Evolutionary conservation across 179 eudicot genomes (phyloP).

Genomic region (Nepenthes alata): DNA sequence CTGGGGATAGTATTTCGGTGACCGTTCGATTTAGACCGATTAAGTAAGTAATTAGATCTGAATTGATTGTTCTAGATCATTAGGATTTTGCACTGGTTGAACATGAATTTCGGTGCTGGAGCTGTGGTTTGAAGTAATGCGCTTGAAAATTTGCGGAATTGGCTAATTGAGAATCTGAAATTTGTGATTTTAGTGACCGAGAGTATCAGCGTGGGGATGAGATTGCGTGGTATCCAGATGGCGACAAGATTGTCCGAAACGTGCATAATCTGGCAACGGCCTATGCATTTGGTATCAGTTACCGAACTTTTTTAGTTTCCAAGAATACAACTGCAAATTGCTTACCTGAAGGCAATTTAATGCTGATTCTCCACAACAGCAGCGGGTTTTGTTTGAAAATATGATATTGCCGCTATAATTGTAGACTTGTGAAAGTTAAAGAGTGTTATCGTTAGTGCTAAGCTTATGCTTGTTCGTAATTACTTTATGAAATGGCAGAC

Average conservation of each 20-base stretch:
- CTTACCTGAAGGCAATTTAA: background rate
- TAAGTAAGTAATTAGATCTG: conserved; percentile 44
- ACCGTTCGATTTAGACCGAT: conserved; percentile 89
- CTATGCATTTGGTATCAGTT: conserved; percentile 65
- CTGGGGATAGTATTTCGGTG: conserved; percentile 82
- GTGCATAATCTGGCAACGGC: conserved; percentile 80
- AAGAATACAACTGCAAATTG: too few species aligned
- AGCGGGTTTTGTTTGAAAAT: background rate
- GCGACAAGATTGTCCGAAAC: conserved; percentile 66
- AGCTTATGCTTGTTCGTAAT: background rate
- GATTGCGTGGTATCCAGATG: conserved; percentile 84
- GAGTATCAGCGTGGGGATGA: conserved; percentile 81
- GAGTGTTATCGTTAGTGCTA: background rate
- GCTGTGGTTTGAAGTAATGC: conserved; percentile 11
- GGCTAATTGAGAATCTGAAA: conserved; percentile 1
- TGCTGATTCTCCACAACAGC: background rate
- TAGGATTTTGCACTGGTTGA: conserved; percentile 2
- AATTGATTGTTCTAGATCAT: conserved; percentile 26
- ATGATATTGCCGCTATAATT: background rate
- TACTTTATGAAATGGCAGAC: conserved; percentile 25
- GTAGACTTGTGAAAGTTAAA: background rate
- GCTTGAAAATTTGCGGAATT: conserved; percentile 3
- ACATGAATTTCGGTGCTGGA: conserved; percentile 3
- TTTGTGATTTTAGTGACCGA: conserved; percentile 44
- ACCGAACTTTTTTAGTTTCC: too few species aligned